Percentiles rank a stretch among this genome's conserved stretches.
phyloP scores from a whole-genome alignment of 2,329 filamentous ascomycete genomes.

The Xylaria digitata region DNA sequence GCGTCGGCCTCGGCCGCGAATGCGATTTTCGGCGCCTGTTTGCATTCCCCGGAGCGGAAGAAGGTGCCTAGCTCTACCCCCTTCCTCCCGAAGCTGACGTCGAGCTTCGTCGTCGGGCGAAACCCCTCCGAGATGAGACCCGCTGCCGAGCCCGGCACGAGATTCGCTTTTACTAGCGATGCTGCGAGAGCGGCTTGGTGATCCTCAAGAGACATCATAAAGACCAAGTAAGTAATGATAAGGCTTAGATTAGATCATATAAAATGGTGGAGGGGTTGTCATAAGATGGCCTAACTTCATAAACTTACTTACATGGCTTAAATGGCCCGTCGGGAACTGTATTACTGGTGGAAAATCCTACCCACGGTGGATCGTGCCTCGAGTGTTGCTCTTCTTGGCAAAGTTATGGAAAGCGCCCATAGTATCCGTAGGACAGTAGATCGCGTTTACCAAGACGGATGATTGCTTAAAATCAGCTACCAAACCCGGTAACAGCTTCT shows the following conservation, averaged over 20 bases:
- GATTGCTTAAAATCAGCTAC: not conserved
- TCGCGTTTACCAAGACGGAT: not conserved
- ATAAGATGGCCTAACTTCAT: constrained; percentile 5
- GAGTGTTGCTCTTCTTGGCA: constrained; percentile 25
- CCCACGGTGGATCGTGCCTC: constrained; percentile 29
- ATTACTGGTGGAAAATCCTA: constrained; percentile 37
- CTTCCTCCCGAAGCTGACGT: constrained; percentile 53
- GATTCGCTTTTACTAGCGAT: constrained; percentile 53
- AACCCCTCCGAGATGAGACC: constrained; percentile 57
- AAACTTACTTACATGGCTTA: not conserved
- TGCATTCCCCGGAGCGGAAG: constrained; percentile 55
- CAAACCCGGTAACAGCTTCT: not conserved
- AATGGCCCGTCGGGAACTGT: constrained; percentile 2
- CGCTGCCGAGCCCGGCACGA: constrained; percentile 56
- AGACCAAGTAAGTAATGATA: not conserved
- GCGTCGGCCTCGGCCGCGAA: constrained; percentile 52
- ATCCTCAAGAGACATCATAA: constrained; percentile 41
- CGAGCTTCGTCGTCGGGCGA: constrained; percentile 55
- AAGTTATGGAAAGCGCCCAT: not conserved
- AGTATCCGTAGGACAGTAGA: not conserved
- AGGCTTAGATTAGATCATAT: not conserved
- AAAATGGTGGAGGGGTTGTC: not conserved
- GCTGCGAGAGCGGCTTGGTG: constrained; percentile 43
- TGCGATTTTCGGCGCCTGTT: constrained; percentile 52
- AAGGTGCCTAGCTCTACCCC: constrained; percentile 53